These are phyloP conservation scores for Salvia hispanica DNA, from an alignment of 257 asterid species.

Conservation along the genomic window DNA sequence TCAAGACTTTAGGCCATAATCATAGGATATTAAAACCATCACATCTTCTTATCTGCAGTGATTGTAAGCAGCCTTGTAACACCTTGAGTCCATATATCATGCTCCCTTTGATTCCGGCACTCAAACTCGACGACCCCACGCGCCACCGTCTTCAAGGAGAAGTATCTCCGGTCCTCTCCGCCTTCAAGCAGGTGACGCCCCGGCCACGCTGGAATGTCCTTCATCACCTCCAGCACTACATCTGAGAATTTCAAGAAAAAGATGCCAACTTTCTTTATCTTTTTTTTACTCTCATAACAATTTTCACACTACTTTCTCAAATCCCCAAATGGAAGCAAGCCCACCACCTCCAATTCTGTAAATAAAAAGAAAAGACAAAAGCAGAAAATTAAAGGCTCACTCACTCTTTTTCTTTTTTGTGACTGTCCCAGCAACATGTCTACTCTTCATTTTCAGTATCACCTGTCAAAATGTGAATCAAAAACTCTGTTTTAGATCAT, in stretches of 20 bases:
- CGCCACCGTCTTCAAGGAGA: constrained; percentile 69
- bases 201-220: constrained; percentile 90
- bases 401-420: constrained; percentile 98
- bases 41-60: constrained; percentile 65
- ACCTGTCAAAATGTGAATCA: constrained; percentile 46
- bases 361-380: constrained; percentile 42
- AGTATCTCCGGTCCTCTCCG: constrained; percentile 74
- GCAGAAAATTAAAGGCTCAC: constrained; percentile 32
- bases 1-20: constrained; percentile 31
- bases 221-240: constrained; percentile 79
- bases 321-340: constrained; percentile 68
- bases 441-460: constrained; percentile 87
- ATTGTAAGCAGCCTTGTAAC: constrained; percentile 74
- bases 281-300: background rate
- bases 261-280: constrained; percentile 38
- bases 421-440: constrained; percentile 90
- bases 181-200: constrained; percentile 97
- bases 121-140: constrained; percentile 92
- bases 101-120: constrained; percentile 81
- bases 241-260: constrained; percentile 46
- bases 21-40: background rate
- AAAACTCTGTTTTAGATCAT: constrained; percentile 37
- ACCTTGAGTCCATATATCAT: constrained; percentile 95
- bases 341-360: constrained; percentile 55
- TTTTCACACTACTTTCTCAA: constrained; percentile 60